Evolutionary conservation across 495 filamentous ascomycete species (phyloP).

Genomic region (Talaromyces proteolyticus): DNA sequence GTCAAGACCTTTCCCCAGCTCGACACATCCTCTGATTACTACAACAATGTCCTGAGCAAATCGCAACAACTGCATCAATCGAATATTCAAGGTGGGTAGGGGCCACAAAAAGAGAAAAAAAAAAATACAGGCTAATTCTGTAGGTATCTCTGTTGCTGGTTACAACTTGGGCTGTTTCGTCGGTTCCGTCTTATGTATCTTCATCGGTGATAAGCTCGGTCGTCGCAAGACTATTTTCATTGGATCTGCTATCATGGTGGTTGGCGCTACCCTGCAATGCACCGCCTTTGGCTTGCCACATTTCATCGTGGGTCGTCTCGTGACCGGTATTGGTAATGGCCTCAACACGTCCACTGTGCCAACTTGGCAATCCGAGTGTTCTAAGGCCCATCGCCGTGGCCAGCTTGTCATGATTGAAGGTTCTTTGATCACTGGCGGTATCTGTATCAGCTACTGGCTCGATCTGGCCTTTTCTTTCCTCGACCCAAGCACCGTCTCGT

Average conservation of each 20-base stretch:
- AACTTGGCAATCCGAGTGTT: slow-evolving; percentile 76
- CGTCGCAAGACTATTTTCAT: slow-evolving; percentile 64
- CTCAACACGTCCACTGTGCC: slow-evolving; percentile 65
- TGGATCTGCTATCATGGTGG: slow-evolving; percentile 62
- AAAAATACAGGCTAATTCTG: neutral
- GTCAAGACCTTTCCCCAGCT: slow-evolving; percentile 51
- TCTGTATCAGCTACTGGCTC: slow-evolving; percentile 72
- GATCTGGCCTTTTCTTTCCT: slow-evolving; percentile 65
- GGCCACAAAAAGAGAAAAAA: neutral
- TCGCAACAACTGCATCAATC: slow-evolving; percentile 36
- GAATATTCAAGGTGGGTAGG: slow-evolving; percentile 46
- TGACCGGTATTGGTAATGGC: slow-evolving; percentile 63
- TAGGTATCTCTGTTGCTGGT: slow-evolving; percentile 52
- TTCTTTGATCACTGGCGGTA: slow-evolving; percentile 64
- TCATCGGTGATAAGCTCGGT: slow-evolving; percentile 65
- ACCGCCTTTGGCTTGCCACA: slow-evolving; percentile 55
- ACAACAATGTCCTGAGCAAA: slow-evolving; percentile 12
- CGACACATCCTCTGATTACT: slow-evolving; percentile 32
- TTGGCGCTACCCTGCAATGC: slow-evolving; percentile 62
- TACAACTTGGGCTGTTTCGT: slow-evolving; percentile 77
- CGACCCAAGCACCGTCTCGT: slow-evolving; percentile 56
- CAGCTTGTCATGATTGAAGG: slow-evolving; percentile 79
- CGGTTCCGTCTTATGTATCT: slow-evolving; percentile 63
- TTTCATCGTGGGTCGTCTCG: slow-evolving; percentile 57
- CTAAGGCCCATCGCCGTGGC: slow-evolving; percentile 65